A percentile compares a stretch with the other conserved stretches of the same genome.
phyloP scores from a whole-genome alignment of 768 basidiomycete species.

The Clathrus columnatus region DNA sequence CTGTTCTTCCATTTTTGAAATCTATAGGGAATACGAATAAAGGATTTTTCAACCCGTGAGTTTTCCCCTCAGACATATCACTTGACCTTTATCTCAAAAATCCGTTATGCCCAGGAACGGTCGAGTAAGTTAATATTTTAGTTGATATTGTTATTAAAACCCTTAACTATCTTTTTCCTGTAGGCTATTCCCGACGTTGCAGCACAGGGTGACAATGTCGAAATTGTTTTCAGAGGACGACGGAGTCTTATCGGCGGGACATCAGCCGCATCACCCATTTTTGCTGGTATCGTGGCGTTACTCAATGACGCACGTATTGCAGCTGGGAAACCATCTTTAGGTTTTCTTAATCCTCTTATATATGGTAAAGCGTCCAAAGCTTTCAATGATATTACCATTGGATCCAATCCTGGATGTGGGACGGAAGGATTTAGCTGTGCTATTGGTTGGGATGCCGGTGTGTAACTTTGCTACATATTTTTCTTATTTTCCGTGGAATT shows the following conservation, averaged over 20 bases:
- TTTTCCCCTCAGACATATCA: background rate
- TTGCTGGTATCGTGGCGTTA: conserved; percentile 40
- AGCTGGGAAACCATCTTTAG: conserved; percentile 36
- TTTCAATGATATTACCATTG: conserved; percentile 52
- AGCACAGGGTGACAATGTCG: conserved; percentile 45
- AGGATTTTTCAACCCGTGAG: conserved; percentile 4
- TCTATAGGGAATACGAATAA: background rate
- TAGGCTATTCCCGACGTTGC: conserved; percentile 2
- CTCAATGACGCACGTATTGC: conserved; percentile 49
- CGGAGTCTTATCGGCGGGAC: conserved; percentile 46
- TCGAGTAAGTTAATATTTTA: conserved; percentile 1
- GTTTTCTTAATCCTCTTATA: conserved; percentile 59
- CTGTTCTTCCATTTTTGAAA: conserved; percentile 1
- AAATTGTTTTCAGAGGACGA: conserved; percentile 35
- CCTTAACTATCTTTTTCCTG: background rate
- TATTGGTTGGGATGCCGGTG: conserved; percentile 52
- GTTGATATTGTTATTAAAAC: background rate
- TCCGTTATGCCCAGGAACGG: background rate
- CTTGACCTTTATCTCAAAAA: background rate
- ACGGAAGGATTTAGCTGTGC: conserved; percentile 45
- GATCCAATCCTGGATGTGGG: conserved; percentile 52
- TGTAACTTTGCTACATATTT: no score
- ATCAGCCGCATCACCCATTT: conserved; percentile 46
- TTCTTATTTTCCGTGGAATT: background rate
- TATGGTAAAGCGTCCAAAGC: conserved; percentile 32